Evolutionary conservation across 2,329 filamentous ascomycete species (phyloP).

Genomic region (Cladophialophora chaetospira): DNA sequence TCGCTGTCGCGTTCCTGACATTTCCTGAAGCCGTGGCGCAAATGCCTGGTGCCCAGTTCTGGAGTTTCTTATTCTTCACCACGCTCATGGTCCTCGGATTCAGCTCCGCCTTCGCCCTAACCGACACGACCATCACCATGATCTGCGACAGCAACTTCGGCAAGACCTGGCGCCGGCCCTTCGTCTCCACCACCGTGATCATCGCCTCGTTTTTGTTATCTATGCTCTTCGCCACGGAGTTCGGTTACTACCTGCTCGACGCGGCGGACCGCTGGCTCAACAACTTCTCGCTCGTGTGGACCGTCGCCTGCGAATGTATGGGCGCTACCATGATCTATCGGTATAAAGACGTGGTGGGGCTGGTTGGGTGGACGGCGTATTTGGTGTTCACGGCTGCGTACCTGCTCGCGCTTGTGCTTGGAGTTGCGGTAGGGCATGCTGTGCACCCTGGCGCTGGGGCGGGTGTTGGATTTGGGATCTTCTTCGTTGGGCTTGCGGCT

Average conservation of each 20-base stretch:
- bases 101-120: slow-evolving; percentile 61
- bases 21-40: slow-evolving; percentile 58
- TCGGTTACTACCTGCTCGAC: slow-evolving; percentile 56
- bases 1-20: slow-evolving; percentile 60
- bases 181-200: slow-evolving; percentile 54
- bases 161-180: slow-evolving; percentile 49
- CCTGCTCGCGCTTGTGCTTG: slow-evolving; percentile 56
- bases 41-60: slow-evolving; percentile 61
- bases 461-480: slow-evolving; percentile 56
- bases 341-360: slow-evolving; percentile 55
- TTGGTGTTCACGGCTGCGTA: slow-evolving; percentile 56
- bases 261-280: slow-evolving; percentile 58
- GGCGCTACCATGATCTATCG: slow-evolving; percentile 58
- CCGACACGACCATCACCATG: slow-evolving; percentile 59
- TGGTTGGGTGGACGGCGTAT: slow-evolving; percentile 53
- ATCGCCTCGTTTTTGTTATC: slow-evolving; percentile 57
- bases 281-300: slow-evolving; percentile 57
- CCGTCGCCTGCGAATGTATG: slow-evolving; percentile 57
- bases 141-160: slow-evolving; percentile 52
- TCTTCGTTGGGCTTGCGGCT: slow-evolving; percentile 44
- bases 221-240: slow-evolving; percentile 59
- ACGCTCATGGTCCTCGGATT: slow-evolving; percentile 61
- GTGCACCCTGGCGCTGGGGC: slow-evolving; percentile 51
- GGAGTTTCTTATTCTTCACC: slow-evolving; percentile 61
- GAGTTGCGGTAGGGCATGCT: slow-evolving; percentile 54